These are phyloP conservation scores for Imleria badia DNA, from an alignment of 768 basidiomycete species.

Conservation along the genomic window DNA sequence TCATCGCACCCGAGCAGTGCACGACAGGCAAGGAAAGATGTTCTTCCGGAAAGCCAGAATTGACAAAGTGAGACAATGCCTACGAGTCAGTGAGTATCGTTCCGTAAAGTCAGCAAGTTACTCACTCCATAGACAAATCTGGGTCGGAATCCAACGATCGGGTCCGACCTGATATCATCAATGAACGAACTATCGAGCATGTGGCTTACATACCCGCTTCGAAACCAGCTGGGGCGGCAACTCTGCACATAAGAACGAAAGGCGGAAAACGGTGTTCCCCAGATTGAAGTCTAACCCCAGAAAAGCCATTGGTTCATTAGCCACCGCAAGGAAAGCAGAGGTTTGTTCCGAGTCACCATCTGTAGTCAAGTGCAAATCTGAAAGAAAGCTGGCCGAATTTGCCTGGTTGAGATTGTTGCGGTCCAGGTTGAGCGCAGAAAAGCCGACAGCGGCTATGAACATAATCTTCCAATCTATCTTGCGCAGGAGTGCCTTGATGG, in stretches of 20 bases:
- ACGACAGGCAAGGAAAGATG: constrained; percentile 48
- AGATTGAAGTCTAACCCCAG: constrained; percentile 47
- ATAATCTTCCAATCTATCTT: constrained; percentile 65
- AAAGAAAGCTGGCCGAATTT: constrained; percentile 57
- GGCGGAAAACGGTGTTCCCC: constrained; percentile 53
- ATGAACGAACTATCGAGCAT: neutral
- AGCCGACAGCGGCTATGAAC: constrained; percentile 54
- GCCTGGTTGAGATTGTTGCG: constrained; percentile 56
- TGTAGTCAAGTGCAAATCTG: constrained; percentile 53
- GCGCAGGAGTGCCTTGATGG: constrained; percentile 42
- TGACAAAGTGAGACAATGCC: constrained; percentile 49
- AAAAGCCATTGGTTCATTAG: neutral
- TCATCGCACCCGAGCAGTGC: constrained; percentile 44
- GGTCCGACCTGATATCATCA: constrained; percentile 46
- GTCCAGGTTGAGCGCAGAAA: constrained; percentile 56
- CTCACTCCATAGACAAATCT: constrained; percentile 54
- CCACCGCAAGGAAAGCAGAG: neutral
- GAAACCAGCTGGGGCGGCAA: constrained; percentile 63
- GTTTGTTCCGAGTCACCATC: constrained; percentile 30
- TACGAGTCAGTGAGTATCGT: neutral
- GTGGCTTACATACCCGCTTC: constrained; percentile 43
- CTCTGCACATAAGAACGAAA: constrained; percentile 54
- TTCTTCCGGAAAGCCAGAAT: constrained; percentile 55
- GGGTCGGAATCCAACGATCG: constrained; percentile 62
- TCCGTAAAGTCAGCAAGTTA: neutral